These are phyloP conservation scores for Aspergillus amoenus DNA, from an alignment of 2,329 filamentous ascomycete species.

Conservation along the genomic window DNA sequence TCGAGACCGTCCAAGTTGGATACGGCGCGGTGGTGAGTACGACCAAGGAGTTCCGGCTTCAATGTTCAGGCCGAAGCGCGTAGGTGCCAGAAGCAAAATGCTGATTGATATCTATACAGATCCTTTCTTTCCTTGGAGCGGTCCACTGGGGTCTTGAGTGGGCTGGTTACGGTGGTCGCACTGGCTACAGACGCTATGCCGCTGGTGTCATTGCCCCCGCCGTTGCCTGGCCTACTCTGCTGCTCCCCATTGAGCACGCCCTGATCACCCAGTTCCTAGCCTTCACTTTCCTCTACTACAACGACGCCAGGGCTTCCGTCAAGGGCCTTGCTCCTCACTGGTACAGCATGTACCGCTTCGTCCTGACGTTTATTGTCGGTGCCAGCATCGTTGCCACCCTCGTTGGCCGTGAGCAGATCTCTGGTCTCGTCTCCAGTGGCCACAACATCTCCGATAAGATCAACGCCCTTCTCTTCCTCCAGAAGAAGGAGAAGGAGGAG, in stretches of 20 bases:
- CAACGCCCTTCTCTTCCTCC: conserved; percentile 51
- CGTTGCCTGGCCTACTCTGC: conserved; percentile 84
- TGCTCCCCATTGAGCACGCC: conserved; percentile 81
- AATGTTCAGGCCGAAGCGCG: neutral
- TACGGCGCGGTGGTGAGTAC: conserved; percentile 77
- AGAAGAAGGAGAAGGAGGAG: conserved; percentile 48
- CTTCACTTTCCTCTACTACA: conserved; percentile 83
- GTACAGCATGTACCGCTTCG: conserved; percentile 89
- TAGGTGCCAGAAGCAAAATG: neutral
- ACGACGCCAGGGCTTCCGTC: conserved; percentile 70
- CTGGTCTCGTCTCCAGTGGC: conserved; percentile 33
- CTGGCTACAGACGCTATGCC: conserved; percentile 78
- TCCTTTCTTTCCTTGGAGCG: conserved; percentile 90
- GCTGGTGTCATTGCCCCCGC: conserved; percentile 77
- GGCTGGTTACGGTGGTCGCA: conserved; percentile 64
- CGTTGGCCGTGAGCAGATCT: conserved; percentile 77
- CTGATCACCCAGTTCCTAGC: conserved; percentile 82
- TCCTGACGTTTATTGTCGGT: conserved; percentile 87
- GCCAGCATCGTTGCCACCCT: conserved; percentile 76
- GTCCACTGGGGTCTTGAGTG: conserved; percentile 94
- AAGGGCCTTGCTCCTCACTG: conserved; percentile 78
- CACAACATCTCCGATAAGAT: conserved; percentile 51
- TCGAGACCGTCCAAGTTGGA: conserved; percentile 86
- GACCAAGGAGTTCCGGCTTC: neutral
- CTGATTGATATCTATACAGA: conserved; percentile 46